phyloP scores from a whole-genome alignment of 1,284 basidiomycete genomes.

The Pseudozyma thailandica region DNA sequence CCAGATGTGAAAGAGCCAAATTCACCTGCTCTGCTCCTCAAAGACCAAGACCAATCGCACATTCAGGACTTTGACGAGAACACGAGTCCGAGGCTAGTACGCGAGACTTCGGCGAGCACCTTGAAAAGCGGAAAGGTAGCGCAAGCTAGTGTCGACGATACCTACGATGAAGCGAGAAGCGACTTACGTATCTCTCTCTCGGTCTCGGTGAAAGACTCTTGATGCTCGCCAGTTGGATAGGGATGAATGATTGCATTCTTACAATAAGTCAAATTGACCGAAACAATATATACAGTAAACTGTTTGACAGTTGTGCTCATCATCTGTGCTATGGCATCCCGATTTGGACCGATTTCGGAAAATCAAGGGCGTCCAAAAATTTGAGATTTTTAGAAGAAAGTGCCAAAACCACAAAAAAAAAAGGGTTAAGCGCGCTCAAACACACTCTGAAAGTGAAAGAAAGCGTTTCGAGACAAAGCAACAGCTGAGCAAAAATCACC shows the following conservation, averaged over 20 bases:
- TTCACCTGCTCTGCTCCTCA: neutral
- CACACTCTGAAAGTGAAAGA: neutral
- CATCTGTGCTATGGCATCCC: too few species aligned
- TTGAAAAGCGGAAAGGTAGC: neutral
- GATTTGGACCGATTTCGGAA: conserved; percentile 25
- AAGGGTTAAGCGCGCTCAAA: too few species aligned
- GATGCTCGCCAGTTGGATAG: too few species aligned
- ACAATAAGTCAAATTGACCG: too few species aligned
- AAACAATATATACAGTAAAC: too few species aligned
- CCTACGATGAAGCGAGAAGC: too few species aligned
- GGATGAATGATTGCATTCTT: too few species aligned
- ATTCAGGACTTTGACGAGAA: neutral
- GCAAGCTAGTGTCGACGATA: too few species aligned
- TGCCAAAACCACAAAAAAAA: neutral
- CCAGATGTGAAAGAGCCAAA: neutral
- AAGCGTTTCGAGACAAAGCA: neutral
- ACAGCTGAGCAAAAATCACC: neutral
- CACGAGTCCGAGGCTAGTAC: neutral
- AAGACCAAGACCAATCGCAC: neutral
- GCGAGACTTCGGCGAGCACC: neutral
- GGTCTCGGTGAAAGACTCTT: too few species aligned
- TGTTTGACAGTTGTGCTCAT: too few species aligned
- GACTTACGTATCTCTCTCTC: too few species aligned
- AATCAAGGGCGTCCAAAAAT: conserved; percentile 15
- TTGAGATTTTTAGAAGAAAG: conserved; percentile 38